phyloP scores from a whole-genome alignment of 2,329 filamentous ascomycete genomes.

The Exophiala xenobiotica region DNA sequence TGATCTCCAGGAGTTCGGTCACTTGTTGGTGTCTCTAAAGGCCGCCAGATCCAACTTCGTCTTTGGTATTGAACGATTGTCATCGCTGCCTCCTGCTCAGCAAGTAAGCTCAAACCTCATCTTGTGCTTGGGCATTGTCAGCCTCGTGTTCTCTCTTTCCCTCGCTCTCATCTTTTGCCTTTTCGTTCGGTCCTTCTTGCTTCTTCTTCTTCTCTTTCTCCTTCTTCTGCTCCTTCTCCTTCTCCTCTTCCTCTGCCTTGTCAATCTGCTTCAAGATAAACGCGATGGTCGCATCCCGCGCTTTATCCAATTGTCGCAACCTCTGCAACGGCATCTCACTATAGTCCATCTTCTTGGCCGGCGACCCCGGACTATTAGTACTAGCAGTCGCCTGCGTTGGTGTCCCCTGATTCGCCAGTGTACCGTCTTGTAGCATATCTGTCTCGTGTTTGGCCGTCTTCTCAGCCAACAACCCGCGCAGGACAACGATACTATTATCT shows the following conservation, averaged over 20 bases:
- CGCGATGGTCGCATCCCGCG: slow-evolving; percentile 53
- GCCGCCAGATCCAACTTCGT: no score
- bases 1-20: no score
- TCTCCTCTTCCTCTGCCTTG: slow-evolving; percentile 44
- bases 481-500: slow-evolving; percentile 49
- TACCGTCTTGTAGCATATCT: no score
- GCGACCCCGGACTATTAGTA: slow-evolving; percentile 13
- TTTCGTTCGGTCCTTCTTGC: neutral
- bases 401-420: no score
- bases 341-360: slow-evolving; percentile 42
- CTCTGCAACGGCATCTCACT: slow-evolving; percentile 36
- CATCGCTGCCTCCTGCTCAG: no score
- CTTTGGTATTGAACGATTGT: no score
- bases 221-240: slow-evolving; percentile 2
- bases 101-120: no score
- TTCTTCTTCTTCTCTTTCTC: slow-evolving; percentile 1
- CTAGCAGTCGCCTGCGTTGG: neutral
- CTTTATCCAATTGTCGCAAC: slow-evolving; percentile 51
- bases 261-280: slow-evolving; percentile 56
- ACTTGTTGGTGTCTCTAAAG: no score
- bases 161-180: neutral
- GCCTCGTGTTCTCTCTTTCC: neutral
- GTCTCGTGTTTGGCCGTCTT: slow-evolving; percentile 39
- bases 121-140: no score
- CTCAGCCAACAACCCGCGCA: slow-evolving; percentile 47